phyloP scores from a whole-genome alignment of 2,329 filamentous ascomycete species.

The Fusarium sp. region DNA sequence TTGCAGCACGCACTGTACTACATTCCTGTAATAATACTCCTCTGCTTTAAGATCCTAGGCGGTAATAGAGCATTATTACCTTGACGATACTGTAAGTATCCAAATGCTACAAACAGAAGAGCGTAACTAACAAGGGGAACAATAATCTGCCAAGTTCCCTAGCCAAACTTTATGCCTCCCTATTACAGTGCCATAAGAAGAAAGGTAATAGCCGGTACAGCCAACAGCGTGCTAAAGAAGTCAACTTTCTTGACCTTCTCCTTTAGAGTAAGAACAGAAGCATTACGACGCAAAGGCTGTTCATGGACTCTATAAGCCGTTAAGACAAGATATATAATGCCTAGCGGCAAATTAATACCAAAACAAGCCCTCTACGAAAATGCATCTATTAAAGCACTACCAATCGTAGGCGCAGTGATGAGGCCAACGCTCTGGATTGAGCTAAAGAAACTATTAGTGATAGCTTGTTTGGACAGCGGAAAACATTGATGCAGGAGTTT shows the following conservation, averaged over 20 bases:
- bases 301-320: constrained; percentile 39
- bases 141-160: constrained; percentile 41
- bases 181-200: constrained; percentile 45
- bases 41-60: constrained; percentile 38
- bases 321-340: constrained; percentile 25
- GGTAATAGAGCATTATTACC: constrained; percentile 36
- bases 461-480: constrained; percentile 36
- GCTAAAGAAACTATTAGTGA: constrained; percentile 38
- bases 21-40: constrained; percentile 42
- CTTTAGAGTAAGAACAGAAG: constrained; percentile 4
- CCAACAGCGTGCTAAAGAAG: constrained; percentile 24
- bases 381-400: constrained; percentile 30
- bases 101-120: constrained; percentile 26
- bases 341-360: constrained; percentile 40
- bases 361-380: constrained; percentile 46
- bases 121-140: constrained; percentile 24
- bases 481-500: constrained; percentile 43
- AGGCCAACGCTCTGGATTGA: constrained; percentile 37
- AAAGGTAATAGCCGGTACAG: constrained; percentile 33
- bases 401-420: constrained; percentile 40
- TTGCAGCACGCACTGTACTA: constrained; percentile 42
- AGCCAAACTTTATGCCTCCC: constrained; percentile 42
- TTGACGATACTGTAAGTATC: constrained; percentile 36
- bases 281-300: not conserved
- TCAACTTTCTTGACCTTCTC: constrained; percentile 38